phyloP scores from a whole-genome alignment of 306 rosid species.

The Prunus mongolica region DNA sequence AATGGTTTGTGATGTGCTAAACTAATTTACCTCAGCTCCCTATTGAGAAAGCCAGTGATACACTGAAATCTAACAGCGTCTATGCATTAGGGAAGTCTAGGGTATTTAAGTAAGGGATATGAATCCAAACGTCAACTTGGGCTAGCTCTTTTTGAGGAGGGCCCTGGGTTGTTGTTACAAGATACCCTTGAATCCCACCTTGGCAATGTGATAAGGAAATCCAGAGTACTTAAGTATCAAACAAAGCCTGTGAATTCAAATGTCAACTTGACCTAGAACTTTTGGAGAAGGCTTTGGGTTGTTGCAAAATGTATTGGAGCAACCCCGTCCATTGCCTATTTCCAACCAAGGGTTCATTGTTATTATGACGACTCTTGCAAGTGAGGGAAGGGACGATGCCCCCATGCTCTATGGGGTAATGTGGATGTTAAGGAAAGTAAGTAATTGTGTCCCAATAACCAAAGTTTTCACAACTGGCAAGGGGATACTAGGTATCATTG shows the following conservation, averaged over 20 bases:
- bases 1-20: too few relatives aligned
- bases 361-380: too few relatives aligned
- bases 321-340: not conserved
- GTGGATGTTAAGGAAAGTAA: not conserved
- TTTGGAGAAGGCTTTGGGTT: not conserved
- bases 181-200: too few relatives aligned
- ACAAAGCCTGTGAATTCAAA: not conserved
- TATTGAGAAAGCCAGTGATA: too few relatives aligned
- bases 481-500: not conserved
- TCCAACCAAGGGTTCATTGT: not conserved
- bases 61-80: not conserved
- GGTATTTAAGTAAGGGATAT: not conserved
- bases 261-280: not conserved
- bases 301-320: not conserved
- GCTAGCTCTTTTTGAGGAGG: too few relatives aligned
- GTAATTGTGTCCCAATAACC: not conserved
- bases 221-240: not conserved
- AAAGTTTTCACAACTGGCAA: not conserved
- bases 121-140: too few relatives aligned
- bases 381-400: not conserved
- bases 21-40: too few relatives aligned
- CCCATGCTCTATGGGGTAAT: not conserved
- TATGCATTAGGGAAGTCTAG: not conserved
- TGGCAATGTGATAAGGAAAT: not conserved
- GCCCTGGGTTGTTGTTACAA: too few relatives aligned